phyloP scores from a whole-genome alignment of 805 yeast species.

The Kockiozyma suomiensis region DNA sequence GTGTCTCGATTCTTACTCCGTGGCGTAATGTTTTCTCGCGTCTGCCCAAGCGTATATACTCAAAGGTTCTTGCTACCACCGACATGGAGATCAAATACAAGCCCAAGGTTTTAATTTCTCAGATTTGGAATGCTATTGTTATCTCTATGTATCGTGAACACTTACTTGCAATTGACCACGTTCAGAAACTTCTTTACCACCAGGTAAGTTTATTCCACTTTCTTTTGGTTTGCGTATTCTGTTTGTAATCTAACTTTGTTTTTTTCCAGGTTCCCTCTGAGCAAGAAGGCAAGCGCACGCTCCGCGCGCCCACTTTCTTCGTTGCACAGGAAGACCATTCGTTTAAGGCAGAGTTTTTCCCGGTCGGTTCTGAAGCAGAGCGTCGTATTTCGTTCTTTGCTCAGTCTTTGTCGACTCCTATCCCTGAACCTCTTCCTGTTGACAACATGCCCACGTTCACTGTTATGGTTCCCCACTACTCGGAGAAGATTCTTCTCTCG shows the following conservation, averaged over 20 bases:
- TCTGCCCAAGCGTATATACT: conserved; percentile 97
- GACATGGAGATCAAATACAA: conserved; percentile 99
- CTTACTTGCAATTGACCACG: conserved; percentile 95
- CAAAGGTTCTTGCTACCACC: conserved; percentile 95
- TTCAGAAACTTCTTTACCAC: conserved; percentile 93
- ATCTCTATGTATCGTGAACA: conserved; percentile 99
- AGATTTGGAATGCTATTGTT: conserved; percentile 98
- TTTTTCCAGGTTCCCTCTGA: conserved; percentile 78
- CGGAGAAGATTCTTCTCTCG: conserved; percentile 92
- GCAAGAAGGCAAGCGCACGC: conserved; percentile 95
- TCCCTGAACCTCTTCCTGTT: conserved; percentile 98
- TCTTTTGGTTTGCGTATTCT: background rate
- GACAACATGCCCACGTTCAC: conserved; percentile 99
- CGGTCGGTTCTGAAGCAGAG: conserved; percentile 96
- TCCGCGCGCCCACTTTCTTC: conserved; percentile 98
- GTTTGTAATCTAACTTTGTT: background rate
- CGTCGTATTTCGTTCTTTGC: conserved; percentile 99
- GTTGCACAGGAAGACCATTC: conserved; percentile 95
- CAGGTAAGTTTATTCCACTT: conserved; percentile 48
- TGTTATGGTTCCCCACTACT: conserved; percentile 92
- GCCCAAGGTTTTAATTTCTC: conserved; percentile 96
- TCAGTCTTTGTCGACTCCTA: conserved; percentile 97
- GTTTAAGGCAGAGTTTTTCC: conserved; percentile 96
- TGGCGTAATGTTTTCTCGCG: conserved; percentile 99
- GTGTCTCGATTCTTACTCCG: conserved; percentile 98